Base-by-base conservation (phyloP, 345 rosid genomes). In the Jatropha curcas region DNA sequence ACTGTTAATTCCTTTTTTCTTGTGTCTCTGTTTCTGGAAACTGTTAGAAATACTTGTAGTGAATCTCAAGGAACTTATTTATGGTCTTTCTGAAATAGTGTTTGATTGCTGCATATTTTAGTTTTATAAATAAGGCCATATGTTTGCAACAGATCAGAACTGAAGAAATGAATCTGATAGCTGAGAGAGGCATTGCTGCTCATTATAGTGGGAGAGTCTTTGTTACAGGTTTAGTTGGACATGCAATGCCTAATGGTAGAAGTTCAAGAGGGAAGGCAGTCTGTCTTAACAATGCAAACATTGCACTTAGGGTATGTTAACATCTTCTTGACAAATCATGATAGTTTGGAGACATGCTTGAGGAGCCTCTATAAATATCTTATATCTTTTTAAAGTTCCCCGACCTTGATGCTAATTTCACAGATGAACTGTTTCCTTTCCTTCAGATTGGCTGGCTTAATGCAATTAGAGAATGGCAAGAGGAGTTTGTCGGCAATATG, bases 391-490 rank as follows among this genome's bases (percentile, higher is more conserved):
- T n/a, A 28, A 71, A 60, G 34, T 55, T 58, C 65, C 52, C 75
- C 78, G 69, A 64, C 77, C 70, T 77, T 28, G 48, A 74, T 77
- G 74, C 66, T 79, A 79, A 62, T 68, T 73, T 60, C 73, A 72
- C 67, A 46, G 50, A 55, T 60, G 55, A 59, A 71, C 65, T 66
- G 35, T 48, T 67, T 52, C 61, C 59, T 71, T 60, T 77, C 65
- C 67, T 74, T 22, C 75, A 79, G 82, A 70, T 79, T 79, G 89
- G 99, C 68, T 95, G 99, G 99, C 93, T 95, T 52, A 95, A 92
- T 77, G 99, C 98, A 66, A 95, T 92, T 70, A 92, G 99, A 75
- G 98, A 95, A 82, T 95, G 99, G 99, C 99, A 95, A 88, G 97
- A 95, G 72, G 98, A 95, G 84, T 95, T 95, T 68, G 99, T 95